Conservation (phyloP, 306 rosid species). For the Aeschynomene evenia region DNA sequence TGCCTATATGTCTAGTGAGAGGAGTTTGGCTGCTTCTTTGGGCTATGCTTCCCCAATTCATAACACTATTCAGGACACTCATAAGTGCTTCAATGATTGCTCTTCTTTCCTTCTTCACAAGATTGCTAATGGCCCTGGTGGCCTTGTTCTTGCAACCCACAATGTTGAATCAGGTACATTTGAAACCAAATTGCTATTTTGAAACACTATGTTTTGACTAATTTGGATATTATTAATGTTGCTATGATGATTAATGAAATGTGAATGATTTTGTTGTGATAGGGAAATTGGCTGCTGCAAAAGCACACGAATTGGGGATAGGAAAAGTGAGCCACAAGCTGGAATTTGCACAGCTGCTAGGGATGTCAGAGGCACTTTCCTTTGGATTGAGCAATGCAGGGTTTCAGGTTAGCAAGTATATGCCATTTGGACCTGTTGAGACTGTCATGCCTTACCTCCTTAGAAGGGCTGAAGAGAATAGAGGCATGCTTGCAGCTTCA, state of each 20-base stretch:
- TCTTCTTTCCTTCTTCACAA: constrained; percentile 61
- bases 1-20: constrained; percentile 87
- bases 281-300: constrained; percentile 79
- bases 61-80: constrained; percentile 62
- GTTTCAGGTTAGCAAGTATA: constrained; percentile 90
- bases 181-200: too few relatives aligned
- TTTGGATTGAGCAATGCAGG: constrained; percentile 84
- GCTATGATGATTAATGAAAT: neutral
- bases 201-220: too few relatives aligned
- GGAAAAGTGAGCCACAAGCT: constrained; percentile 69
- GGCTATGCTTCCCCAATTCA: constrained; percentile 80
- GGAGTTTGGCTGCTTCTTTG: constrained; percentile 51
- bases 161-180: constrained; percentile 86
- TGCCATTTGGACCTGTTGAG: constrained; percentile 89
- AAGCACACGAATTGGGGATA: constrained; percentile 73
- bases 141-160: constrained; percentile 81
- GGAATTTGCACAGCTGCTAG: constrained; percentile 85
- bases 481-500: constrained; percentile 77
- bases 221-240: too few relatives aligned
- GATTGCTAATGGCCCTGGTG: constrained; percentile 61
- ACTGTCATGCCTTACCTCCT: constrained; percentile 82
- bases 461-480: constrained; percentile 89
- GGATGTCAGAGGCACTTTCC: constrained; percentile 91
- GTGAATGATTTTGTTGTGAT: too few relatives aligned
- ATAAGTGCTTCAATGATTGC: constrained; percentile 71